These are phyloP conservation scores for Solanum virginianum DNA, from an alignment of 257 asterid genomes.

Conservation along the genomic window DNA sequence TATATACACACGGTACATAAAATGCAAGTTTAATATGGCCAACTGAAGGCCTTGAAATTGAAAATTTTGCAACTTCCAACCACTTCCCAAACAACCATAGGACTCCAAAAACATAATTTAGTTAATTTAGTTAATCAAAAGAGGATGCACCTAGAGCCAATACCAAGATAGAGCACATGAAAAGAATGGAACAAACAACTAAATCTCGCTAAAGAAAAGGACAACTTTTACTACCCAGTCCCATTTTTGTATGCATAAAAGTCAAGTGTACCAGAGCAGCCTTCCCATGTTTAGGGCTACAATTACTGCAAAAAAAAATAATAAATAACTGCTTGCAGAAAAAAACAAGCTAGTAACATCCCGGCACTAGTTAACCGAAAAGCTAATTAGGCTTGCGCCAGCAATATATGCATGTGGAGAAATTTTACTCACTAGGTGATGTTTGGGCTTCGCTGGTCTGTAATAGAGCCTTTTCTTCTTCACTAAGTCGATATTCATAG, in stretches of 20 bases:
- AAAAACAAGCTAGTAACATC: not conserved
- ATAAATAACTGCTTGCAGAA: not conserved
- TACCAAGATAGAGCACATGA: not conserved
- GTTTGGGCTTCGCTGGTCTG: conserved; percentile 39
- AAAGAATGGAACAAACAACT: not conserved
- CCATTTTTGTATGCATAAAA: not conserved
- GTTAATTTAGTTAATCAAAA: not conserved
- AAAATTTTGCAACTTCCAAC: not conserved
- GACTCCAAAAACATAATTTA: not conserved
- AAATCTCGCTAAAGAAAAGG: not conserved
- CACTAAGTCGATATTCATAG: conserved; percentile 57
- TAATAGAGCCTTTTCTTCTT: conserved; percentile 62
- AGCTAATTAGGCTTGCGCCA: not conserved
- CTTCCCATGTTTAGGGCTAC: not conserved
- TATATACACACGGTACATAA: not conserved
- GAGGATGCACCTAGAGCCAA: not conserved
- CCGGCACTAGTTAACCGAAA: not conserved
- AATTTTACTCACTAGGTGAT: conserved; percentile 28
- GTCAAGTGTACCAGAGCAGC: not conserved
- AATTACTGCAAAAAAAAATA: not conserved
- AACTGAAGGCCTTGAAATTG: not conserved
- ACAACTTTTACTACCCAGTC: not conserved
- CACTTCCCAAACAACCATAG: not conserved
- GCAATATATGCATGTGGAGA: not conserved
- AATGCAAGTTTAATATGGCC: not conserved